Percentiles rank a stretch among this genome's conserved stretches.
phyloP scores from a whole-genome alignment of 495 filamentous ascomycete genomes.

The Podospora pseudoanserina region DNA sequence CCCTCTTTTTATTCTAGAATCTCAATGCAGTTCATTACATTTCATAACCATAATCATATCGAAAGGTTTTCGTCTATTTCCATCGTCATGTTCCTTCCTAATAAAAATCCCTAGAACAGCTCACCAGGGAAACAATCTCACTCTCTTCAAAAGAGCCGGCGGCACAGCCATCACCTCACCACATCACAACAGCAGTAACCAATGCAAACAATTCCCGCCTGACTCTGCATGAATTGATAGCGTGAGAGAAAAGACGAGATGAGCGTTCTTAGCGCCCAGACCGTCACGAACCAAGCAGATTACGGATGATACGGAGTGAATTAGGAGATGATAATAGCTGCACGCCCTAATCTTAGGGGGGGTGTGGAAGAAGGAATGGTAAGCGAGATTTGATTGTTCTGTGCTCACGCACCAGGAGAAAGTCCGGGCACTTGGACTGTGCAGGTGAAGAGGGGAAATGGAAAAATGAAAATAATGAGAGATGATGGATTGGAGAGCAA shows the following conservation, averaged over 20 bases:
- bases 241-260: not conserved
- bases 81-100: not conserved
- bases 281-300: not conserved
- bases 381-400: constrained; percentile 6
- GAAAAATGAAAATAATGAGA: not conserved
- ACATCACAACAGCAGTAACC: not conserved
- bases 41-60: too few relatives aligned
- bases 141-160: not conserved
- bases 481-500: not conserved
- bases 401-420: not conserved
- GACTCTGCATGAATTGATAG: not conserved
- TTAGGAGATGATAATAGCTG: not conserved
- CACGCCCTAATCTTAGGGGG: not conserved
- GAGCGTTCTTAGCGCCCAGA: not conserved
- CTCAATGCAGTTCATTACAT: not conserved
- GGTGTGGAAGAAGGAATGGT: constrained; percentile 1
- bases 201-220: not conserved
- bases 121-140: not conserved
- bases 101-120: not conserved
- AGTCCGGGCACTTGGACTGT: not conserved
- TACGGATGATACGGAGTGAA: not conserved
- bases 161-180: not conserved
- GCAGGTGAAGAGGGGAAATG: not conserved
- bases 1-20: not conserved
- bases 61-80: too few relatives aligned